Base-by-base conservation (phyloP, 2,329 filamentous ascomycete genomes). In the Simplicillium aogashimaense region DNA sequence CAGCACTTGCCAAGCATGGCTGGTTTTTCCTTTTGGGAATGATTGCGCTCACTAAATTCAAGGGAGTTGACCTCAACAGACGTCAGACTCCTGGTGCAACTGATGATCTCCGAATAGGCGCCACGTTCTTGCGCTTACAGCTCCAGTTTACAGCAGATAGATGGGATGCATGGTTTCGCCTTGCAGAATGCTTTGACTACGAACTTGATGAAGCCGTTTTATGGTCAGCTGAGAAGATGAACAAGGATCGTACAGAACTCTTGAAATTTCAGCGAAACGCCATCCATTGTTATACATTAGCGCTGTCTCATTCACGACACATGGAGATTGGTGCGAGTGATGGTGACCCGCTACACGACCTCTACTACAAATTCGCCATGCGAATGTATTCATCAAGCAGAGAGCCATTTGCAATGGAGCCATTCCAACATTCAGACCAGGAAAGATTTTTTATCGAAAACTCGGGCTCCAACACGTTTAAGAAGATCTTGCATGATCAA, bases 21-120 rank as follows among this genome's bases (percentile, higher is more conserved):
- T 97, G 90, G 90, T 95, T 87, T 58, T 95, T 92, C 58, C 66
- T 95, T 25, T 76, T 94, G 45, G 90, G 90, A 15, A 84, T 92
- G 70, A 85, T 94, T 41, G 81, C 86, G 3, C 71, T 97, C 42
- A 86, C 83, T 34, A 94, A 88, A 53, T 97, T 94, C 57, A 78
- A 78, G 48, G 72, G 67, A 28, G 73, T 75, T 56, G 85, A 68
- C 67, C 74, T 65, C 61, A 89, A 70, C 45, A 86, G 90, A 52
- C 77, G 87, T 15, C 74, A 87, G 50, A 86, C 77, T 3, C 83
- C 84, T 1, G 82, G 82, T 3, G 82, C 86, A 12, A 90, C 84
- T 0, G 86, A 90, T 49, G 88, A 94, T 53, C 67, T 95, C 37
- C 83, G 89, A 38, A 82, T 87, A 39, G 87, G 86, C 3, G 79